phyloP scores from a whole-genome alignment of 2,329 filamentous ascomycete species.

The Colletotrichum sidae region DNA sequence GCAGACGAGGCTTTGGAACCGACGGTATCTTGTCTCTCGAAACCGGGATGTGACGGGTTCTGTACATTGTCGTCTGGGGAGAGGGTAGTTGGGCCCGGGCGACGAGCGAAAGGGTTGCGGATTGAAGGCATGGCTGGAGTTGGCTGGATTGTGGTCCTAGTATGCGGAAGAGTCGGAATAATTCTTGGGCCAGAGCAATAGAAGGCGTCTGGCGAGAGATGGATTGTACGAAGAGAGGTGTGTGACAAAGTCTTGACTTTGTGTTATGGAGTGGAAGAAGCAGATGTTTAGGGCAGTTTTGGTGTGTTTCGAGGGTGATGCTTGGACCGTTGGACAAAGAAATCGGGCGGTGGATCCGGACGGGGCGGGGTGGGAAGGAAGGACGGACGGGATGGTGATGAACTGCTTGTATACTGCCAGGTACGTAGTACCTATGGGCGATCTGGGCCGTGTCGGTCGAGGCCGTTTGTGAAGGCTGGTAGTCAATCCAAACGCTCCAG shows the following conservation, averaged over 20 bases:
- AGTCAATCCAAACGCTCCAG: constrained; percentile 9
- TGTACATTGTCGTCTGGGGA: constrained; percentile 66
- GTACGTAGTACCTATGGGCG: background rate
- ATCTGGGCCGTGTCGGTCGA: constrained; percentile 28
- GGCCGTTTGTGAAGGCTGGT: constrained; percentile 3
- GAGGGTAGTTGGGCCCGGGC: constrained; percentile 58
- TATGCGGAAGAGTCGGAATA: constrained; percentile 7
- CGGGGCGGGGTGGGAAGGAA: constrained; percentile 19
- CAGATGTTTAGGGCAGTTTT: constrained; percentile 21
- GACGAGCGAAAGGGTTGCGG: constrained; percentile 77
- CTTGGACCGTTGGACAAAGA: constrained; percentile 26
- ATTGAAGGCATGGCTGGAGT: constrained; percentile 67
- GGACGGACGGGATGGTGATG: constrained; percentile 30
- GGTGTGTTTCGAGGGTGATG: constrained; percentile 25
- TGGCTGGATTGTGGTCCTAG: too few relatives aligned
- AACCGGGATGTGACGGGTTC: constrained; percentile 61
- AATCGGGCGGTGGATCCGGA: constrained; percentile 26
- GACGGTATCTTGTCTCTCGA: constrained; percentile 72
- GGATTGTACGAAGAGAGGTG: background rate
- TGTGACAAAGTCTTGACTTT: background rate
- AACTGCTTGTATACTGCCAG: constrained; percentile 16
- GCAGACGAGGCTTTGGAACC: constrained; percentile 72
- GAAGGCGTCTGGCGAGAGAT: background rate
- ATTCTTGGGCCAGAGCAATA: background rate
- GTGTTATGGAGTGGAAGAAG: constrained; percentile 1